A percentile compares a stretch with the other conserved stretches of the same genome.
These are phyloP conservation scores for Carex sylvatica DNA, from an alignment of 202 grass and related monocot genomes.

Conservation along the genomic window DNA sequence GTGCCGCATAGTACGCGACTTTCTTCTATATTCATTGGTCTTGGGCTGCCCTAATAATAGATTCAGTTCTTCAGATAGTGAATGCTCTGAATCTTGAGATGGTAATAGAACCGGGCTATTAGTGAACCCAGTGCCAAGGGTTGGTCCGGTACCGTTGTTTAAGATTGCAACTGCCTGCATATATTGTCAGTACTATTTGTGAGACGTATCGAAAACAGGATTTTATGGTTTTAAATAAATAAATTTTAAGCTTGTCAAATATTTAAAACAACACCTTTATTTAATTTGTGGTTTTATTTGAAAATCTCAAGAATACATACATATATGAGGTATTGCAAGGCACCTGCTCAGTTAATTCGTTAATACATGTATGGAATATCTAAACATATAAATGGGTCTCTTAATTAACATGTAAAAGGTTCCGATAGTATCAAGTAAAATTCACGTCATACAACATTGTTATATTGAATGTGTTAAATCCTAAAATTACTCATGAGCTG, in stretches of 20 bases:
- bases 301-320: background rate
- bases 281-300: background rate
- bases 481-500: background rate
- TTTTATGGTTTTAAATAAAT: background rate
- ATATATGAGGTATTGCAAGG: too few species aligned
- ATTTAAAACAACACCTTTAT: background rate
- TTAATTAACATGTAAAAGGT: background rate
- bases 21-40: conserved; percentile 36
- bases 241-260: background rate
- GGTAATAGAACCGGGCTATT: background rate
- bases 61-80: background rate
- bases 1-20: conserved; percentile 22
- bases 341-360: background rate
- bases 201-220: background rate
- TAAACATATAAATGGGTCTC: background rate
- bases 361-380: background rate
- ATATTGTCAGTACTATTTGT: background rate
- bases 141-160: background rate
- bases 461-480: background rate
- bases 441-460: background rate
- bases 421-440: background rate
- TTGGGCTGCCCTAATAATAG: background rate
- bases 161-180: conserved; percentile 6
- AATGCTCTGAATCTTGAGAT: background rate
- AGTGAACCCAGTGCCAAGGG: background rate